Evolutionary conservation across 352 stramenopile species (phyloP).

Genomic region (Sclerospora graminicola): DNA sequence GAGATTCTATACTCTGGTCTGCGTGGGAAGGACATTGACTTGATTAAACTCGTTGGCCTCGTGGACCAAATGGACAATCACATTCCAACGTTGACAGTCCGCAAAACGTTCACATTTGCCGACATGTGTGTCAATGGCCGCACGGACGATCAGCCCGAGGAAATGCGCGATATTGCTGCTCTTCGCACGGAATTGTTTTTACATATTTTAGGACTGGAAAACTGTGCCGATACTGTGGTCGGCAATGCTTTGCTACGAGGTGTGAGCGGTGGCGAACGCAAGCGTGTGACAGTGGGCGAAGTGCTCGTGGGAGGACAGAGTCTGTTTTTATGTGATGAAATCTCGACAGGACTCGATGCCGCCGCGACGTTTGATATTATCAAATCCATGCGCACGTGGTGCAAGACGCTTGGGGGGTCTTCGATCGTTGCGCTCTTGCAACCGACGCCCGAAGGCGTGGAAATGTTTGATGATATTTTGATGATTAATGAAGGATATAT

Average conservation of each 20-base stretch:
- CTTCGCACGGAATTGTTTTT: conserved; percentile 69
- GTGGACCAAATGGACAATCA: conserved; percentile 82
- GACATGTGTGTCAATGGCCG: conserved; percentile 81
- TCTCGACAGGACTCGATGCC: conserved; percentile 47
- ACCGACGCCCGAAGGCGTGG: conserved; percentile 86
- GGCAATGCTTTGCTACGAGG: conserved; percentile 80
- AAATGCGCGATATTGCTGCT: conserved; percentile 60
- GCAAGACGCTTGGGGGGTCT: conserved; percentile 25
- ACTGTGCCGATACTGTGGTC: conserved; percentile 91
- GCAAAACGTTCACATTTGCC: conserved; percentile 87
- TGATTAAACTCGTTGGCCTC: conserved; percentile 51
- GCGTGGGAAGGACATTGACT: conserved; percentile 31
- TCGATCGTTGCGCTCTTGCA: conserved; percentile 30
- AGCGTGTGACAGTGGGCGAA: conserved; percentile 80
- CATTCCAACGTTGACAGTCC: conserved; percentile 86
- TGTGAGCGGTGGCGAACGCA: conserved; percentile 84
- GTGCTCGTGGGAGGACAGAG: conserved; percentile 34
- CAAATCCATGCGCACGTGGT: conserved; percentile 41
- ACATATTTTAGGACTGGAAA: conserved; percentile 71
- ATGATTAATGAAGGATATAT: conserved; percentile 89
- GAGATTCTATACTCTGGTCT: conserved; percentile 43
- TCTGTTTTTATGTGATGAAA: conserved; percentile 75
- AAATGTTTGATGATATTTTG: conserved; percentile 93
- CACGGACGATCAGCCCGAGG: conserved; percentile 45
- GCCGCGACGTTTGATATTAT: conserved; percentile 48